Evolutionary conservation across 345 rosid species (phyloP).

Genomic region (Aegle marmelos): DNA sequence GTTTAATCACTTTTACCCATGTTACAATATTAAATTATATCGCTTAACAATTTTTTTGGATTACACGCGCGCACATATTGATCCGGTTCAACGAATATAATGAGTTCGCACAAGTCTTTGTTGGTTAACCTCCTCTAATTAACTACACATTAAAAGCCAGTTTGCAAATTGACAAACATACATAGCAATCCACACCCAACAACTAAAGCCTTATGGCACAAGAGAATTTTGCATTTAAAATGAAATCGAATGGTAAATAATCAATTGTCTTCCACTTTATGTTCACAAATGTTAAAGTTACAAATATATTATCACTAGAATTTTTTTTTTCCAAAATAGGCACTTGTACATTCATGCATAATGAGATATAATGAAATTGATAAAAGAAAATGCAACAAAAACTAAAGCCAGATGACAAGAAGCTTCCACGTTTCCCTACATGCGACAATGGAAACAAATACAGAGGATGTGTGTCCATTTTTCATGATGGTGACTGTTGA

Average conservation of each 20-base stretch:
- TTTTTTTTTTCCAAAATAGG: background rate
- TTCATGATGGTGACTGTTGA: no score
- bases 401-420: background rate
- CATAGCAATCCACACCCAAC: background rate
- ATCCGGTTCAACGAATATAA: no score
- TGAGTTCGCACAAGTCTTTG: no score
- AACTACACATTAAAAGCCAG: background rate
- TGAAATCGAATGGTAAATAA: background rate
- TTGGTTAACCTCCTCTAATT: background rate
- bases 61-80: no score
- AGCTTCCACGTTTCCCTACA: slow-evolving; percentile 8
- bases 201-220: background rate
- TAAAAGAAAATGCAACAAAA: background rate
- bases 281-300: background rate
- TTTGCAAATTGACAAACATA: background rate
- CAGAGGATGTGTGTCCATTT: no score
- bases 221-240: background rate
- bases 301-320: no score
- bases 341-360: background rate
- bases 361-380: background rate
- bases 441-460: background rate
- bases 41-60: no score
- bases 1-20: accelerated
- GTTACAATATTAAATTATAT: no score
- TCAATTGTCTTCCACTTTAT: background rate